phyloP scores from a whole-genome alignment of 2,329 filamentous ascomycete species.

The Colletotrichum musicola region DNA sequence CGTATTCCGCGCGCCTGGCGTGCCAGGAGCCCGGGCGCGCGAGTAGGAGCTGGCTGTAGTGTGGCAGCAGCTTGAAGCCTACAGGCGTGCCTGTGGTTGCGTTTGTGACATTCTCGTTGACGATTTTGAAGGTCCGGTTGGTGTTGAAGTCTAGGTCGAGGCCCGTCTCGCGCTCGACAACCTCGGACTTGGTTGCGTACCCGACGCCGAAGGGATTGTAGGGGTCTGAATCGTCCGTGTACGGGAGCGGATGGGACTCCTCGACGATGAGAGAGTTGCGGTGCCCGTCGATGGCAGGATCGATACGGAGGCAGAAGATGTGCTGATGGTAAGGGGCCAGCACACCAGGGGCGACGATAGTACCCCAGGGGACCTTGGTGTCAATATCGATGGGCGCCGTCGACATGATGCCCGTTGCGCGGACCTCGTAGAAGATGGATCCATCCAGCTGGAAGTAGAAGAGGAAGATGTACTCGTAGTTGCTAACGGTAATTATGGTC shows the following conservation, averaged over 20 bases:
- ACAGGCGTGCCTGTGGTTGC: constrained; percentile 57
- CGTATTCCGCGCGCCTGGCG: constrained; percentile 57
- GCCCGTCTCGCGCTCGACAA: constrained; percentile 57
- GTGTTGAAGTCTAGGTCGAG: constrained; percentile 64
- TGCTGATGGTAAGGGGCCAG: constrained; percentile 78
- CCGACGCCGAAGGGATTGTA: constrained; percentile 67
- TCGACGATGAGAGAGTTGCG: constrained; percentile 63
- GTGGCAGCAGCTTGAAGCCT: constrained; percentile 60
- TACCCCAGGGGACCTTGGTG: constrained; percentile 68
- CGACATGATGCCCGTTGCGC: constrained; percentile 58
- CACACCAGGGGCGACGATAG: constrained; percentile 72
- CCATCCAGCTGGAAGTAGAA: constrained; percentile 67
- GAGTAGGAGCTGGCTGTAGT: constrained; percentile 60
- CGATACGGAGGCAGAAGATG: constrained; percentile 74
- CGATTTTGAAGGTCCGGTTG: constrained; percentile 62
- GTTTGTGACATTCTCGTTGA: constrained; percentile 59
- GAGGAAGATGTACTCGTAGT: constrained; percentile 70
- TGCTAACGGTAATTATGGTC: constrained; percentile 74
- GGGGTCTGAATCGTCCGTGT: constrained; percentile 40
- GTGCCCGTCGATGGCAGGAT: constrained; percentile 72
- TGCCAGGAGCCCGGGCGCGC: constrained; percentile 55
- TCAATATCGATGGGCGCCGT: constrained; percentile 64
- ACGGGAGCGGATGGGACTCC: constrained; percentile 57
- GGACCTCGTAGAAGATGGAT: constrained; percentile 50
- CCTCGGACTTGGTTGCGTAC: constrained; percentile 56